Percentiles rank a stretch among this genome's conserved stretches.
phyloP scores from a whole-genome alignment of 805 yeast genomes.

The Citeromyces matritensis region DNA sequence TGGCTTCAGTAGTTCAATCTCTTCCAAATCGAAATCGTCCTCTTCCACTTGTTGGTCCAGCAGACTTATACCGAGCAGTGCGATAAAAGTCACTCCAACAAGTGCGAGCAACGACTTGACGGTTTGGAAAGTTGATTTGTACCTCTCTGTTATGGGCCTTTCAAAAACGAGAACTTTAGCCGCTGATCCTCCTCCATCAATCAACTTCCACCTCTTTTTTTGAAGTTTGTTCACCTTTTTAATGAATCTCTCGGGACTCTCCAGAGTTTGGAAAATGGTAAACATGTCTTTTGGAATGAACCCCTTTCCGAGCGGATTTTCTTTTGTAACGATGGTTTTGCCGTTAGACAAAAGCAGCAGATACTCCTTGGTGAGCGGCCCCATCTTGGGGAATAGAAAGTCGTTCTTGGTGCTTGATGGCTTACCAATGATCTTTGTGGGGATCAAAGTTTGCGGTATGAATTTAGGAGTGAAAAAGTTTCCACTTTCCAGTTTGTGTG shows the following conservation, averaged over 20 bases:
- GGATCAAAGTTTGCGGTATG: slow-evolving; percentile 15
- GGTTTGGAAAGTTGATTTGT: slow-evolving; percentile 4
- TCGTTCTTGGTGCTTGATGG: slow-evolving; percentile 3
- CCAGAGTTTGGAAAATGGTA: slow-evolving; percentile 20
- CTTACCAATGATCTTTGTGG: slow-evolving; percentile 3
- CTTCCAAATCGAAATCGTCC: too few relatives aligned
- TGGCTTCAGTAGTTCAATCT: not conserved
- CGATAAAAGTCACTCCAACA: slow-evolving; percentile 12
- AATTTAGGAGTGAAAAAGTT: slow-evolving; percentile 31
- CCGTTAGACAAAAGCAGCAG: slow-evolving; percentile 16
- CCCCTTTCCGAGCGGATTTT: slow-evolving; percentile 22
- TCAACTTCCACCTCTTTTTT: slow-evolving; percentile 32
- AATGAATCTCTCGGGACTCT: slow-evolving; percentile 19
- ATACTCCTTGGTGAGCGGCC: slow-evolving; percentile 6
- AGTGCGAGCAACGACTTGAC: slow-evolving; percentile 12
- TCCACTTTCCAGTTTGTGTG: slow-evolving; percentile 21
- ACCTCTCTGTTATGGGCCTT: slow-evolving; percentile 8
- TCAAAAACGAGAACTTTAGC: slow-evolving; percentile 22
- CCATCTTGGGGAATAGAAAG: slow-evolving; percentile 7
- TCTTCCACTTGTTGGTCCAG: slow-evolving; percentile 7
- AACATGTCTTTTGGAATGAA: slow-evolving; percentile 24
- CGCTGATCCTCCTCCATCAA: slow-evolving; percentile 29
- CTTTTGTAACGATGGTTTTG: slow-evolving; percentile 13
- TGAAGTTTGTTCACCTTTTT: slow-evolving; percentile 25
- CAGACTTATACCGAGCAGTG: slow-evolving; percentile 12